A percentile compares a stretch with the other conserved stretches of the same genome.
phyloP scores from a whole-genome alignment of 768 basidiomycete genomes.

The Termitomyces sp. region DNA sequence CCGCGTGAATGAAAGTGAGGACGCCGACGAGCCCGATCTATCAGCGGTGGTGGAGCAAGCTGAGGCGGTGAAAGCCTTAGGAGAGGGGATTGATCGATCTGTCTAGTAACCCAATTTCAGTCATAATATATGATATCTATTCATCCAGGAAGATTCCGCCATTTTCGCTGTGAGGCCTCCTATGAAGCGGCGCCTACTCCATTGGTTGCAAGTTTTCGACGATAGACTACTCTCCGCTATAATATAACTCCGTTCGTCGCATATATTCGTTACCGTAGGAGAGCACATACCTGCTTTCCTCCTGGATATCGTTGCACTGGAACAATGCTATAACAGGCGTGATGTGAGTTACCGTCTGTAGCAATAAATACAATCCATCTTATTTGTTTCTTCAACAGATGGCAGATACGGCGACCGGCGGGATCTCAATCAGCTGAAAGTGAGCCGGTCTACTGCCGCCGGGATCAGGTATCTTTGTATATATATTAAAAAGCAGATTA shows the following conservation, averaged over 20 bases:
- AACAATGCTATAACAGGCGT: background rate
- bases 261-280: background rate
- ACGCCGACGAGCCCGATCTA: constrained; percentile 1
- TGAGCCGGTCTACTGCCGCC: constrained; percentile 4
- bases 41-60: background rate
- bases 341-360: background rate
- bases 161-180: background rate
- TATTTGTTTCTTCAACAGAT: background rate
- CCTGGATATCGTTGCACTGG: background rate
- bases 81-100: constrained; percentile 3
- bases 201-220: background rate
- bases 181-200: background rate
- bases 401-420: constrained; percentile 8
- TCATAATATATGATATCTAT: background rate
- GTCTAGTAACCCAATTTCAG: background rate
- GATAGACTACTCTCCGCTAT: background rate
- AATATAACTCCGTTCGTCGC: too few relatives aligned
- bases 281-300: background rate
- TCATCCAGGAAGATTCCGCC: background rate
- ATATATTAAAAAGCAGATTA: background rate
- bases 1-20: constrained; percentile 14
- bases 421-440: background rate
- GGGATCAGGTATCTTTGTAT: background rate
- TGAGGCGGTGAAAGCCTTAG: constrained; percentile 1
- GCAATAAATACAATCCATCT: background rate